Evolutionary conservation across 805 yeast species (phyloP).

Genomic region (Candida alai): DNA sequence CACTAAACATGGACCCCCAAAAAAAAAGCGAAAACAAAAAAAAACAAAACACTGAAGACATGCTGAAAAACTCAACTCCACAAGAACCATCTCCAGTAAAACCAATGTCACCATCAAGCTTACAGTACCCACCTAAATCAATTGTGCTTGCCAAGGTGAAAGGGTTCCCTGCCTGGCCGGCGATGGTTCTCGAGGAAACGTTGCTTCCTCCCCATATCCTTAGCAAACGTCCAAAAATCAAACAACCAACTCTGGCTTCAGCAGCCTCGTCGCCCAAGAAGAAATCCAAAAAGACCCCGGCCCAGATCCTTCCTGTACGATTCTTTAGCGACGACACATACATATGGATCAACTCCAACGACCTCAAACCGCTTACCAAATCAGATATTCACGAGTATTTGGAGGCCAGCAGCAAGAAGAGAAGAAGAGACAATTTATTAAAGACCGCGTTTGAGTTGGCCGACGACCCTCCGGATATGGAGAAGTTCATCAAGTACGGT

Average conservation of each 20-base stretch:
- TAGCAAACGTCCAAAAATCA: constrained; percentile 46
- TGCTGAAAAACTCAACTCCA: background rate
- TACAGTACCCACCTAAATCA: constrained; percentile 14
- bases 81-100: too few relatives aligned
- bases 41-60: constrained; percentile 5
- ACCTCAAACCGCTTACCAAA: constrained; percentile 43
- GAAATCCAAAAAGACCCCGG: constrained; percentile 10
- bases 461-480: constrained; percentile 40
- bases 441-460: constrained; percentile 54
- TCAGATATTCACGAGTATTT: constrained; percentile 42
- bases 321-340: constrained; percentile 72
- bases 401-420: constrained; percentile 17
- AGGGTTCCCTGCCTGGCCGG: constrained; percentile 91
- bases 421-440: constrained; percentile 43
- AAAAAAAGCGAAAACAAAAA: too few relatives aligned
- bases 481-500: constrained; percentile 36
- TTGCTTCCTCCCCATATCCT: constrained; percentile 56
- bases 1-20: too few relatives aligned
- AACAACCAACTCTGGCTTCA: constrained; percentile 2
- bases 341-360: constrained; percentile 58
- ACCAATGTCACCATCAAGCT: too few relatives aligned
- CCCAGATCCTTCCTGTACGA: constrained; percentile 47
- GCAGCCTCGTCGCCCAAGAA: constrained; percentile 11
- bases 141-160: constrained; percentile 71
- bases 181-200: constrained; percentile 63